These are phyloP conservation scores for Pleurozium schreberi DNA, from an alignment of 225 moss, liverwort and hornwort genomes.

Conservation along the genomic window DNA sequence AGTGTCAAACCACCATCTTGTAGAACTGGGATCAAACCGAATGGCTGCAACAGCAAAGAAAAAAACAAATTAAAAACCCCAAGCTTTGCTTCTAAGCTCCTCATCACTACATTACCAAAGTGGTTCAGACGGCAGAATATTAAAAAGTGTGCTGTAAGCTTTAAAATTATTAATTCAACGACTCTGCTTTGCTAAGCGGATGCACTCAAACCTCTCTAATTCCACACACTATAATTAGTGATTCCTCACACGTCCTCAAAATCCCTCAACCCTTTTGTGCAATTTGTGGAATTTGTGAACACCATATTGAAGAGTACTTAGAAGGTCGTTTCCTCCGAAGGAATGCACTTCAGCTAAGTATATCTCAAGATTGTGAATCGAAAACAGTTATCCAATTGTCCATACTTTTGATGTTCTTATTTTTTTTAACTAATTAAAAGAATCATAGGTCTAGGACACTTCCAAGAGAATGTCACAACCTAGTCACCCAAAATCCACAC, in stretches of 20 bases:
- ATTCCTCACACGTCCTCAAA: background rate
- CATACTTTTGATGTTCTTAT: too few species aligned
- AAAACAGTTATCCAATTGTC: background rate
- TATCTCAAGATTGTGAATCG: background rate
- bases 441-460: too few species aligned
- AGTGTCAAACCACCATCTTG: constrained; percentile 24
- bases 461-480: background rate
- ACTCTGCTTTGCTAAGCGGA: background rate
- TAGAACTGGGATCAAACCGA: constrained; percentile 28
- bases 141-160: background rate
- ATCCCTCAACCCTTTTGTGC: background rate
- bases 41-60: constrained; percentile 16
- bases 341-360: background rate
- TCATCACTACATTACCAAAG: background rate
- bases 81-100: background rate
- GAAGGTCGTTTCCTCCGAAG: background rate
- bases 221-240: background rate
- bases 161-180: background rate
- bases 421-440: background rate
- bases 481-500: background rate
- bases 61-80: background rate
- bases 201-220: background rate
- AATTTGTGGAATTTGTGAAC: background rate
- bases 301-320: too few species aligned
- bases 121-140: background rate